Evolutionary conservation across 768 basidiomycete genomes (phyloP).

Genomic region (Amanita brunnescens): DNA sequence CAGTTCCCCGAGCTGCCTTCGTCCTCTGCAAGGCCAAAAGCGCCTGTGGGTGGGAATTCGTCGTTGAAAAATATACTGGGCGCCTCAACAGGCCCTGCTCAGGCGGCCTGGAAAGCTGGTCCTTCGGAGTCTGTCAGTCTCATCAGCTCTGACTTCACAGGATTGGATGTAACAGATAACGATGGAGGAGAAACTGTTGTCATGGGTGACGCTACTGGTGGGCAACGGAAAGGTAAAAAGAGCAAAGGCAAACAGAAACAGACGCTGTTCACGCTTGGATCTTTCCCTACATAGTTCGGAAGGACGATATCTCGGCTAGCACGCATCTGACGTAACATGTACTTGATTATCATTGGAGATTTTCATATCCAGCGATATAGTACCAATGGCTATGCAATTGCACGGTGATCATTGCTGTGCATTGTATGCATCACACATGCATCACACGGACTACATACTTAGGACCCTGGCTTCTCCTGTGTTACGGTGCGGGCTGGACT

Average conservation of each 20-base stretch:
- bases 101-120: constrained; percentile 34
- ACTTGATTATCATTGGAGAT: no score
- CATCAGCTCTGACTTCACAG: not conserved
- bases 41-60: constrained; percentile 49
- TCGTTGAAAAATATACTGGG: constrained; percentile 64
- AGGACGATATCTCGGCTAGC: no score
- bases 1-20: constrained; percentile 68
- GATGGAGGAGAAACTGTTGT: constrained; percentile 35
- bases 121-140: constrained; percentile 7
- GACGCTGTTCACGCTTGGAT: constrained; percentile 64
- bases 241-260: constrained; percentile 80
- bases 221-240: constrained; percentile 50
- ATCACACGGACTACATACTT: no score
- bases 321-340: no score
- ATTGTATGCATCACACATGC: no score
- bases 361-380: no score
- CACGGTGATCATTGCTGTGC: no score
- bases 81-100: constrained; percentile 24
- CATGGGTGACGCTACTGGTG: constrained; percentile 32
- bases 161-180: constrained; percentile 9
- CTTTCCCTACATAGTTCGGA: constrained; percentile 37
- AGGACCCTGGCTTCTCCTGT: no score
- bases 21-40: constrained; percentile 28
- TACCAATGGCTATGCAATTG: no score
- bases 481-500: no score